Base-by-base conservation (phyloP, 2,329 filamentous ascomycete genomes). In the Ascochyta viciae-villosae region DNA sequence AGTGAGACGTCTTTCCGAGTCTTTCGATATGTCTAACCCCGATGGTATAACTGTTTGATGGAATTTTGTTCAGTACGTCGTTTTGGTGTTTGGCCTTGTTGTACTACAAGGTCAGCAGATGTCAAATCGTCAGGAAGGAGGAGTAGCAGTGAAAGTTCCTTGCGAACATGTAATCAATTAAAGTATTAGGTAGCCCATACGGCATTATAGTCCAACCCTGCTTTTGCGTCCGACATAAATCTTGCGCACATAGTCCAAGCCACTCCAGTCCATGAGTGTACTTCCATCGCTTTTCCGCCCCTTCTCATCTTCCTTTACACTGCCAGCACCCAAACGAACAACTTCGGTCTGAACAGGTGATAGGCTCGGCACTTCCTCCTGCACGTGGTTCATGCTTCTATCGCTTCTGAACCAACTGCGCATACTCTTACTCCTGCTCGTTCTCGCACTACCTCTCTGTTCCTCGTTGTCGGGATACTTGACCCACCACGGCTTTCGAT, bases 1-100 rank as follows among this genome's bases (percentile, higher is more conserved):
- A 22, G 46, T 67, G n/a, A 43, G 63, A 50, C 61, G 62, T 29
- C 47, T 70, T 23, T 66, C 64, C 6, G 55, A 67, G n/a, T 47
- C 62, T 1, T 68, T 70, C 37, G 60, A 63, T 3, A 58, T 65
- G 48, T 58, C 61, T 16, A 50, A 42, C 19, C 19, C 46, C 2
- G 47, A 50, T 16, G 53, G 53, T 35, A 55, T 55, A 7, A 27
- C 47, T 46, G 53, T 55, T 6, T 55, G 29, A 24, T 19, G 2
- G 3, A 26, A 13, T 1, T 7, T 4, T 23, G 10, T 26, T 41
- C n/a, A 12, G 22, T 37, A 4, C 27, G 5, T 22, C 10, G 22
- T 41, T 8, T 10, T 34, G n/a, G 16, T 38, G 6, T 45, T 22
- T 4, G 13, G 41, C 27, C 9, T 40, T 31, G 29, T 45, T 45